Evolutionary conservation across 768 basidiomycete genomes (phyloP).

Genomic region (Rhizopogon vulgaris): DNA sequence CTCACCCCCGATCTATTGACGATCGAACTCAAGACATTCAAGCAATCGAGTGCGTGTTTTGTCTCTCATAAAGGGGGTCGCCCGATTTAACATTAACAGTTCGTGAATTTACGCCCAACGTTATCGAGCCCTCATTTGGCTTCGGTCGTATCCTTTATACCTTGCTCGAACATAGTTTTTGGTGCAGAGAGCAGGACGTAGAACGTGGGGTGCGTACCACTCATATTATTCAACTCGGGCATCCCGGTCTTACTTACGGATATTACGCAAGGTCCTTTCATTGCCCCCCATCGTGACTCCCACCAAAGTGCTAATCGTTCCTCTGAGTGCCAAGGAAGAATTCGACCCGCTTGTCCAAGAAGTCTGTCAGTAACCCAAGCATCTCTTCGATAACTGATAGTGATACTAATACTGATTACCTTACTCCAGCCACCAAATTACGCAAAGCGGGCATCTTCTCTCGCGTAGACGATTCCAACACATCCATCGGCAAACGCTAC

Average conservation of each 20-base stretch:
- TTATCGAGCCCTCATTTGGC: conserved; percentile 98
- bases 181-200: conserved; percentile 88
- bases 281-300: conserved; percentile 88
- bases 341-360: conserved; percentile 81
- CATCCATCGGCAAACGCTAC: conserved; percentile 94
- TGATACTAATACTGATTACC: conserved; percentile 8
- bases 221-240: not conserved
- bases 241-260: not conserved
- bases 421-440: conserved; percentile 67
- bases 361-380: conserved; percentile 65
- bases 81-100: conserved; percentile 42
- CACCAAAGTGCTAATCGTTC: conserved; percentile 95
- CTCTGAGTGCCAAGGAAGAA: conserved; percentile 79
- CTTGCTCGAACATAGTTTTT: conserved; percentile 92
- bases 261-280: conserved; percentile 66
- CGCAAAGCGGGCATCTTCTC: conserved; percentile 86
- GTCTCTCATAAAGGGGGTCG: not conserved
- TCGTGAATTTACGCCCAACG: conserved; percentile 94
- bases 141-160: conserved; percentile 93
- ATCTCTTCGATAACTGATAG: conserved; percentile 1
- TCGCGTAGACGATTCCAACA: conserved; percentile 92
- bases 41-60: conserved; percentile 65
- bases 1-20: conserved; percentile 70
- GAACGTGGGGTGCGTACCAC: conserved; percentile 72
- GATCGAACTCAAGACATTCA: conserved; percentile 80